Conservation (phyloP, 106 monocot species). For the Gastrodia elata region DNA sequence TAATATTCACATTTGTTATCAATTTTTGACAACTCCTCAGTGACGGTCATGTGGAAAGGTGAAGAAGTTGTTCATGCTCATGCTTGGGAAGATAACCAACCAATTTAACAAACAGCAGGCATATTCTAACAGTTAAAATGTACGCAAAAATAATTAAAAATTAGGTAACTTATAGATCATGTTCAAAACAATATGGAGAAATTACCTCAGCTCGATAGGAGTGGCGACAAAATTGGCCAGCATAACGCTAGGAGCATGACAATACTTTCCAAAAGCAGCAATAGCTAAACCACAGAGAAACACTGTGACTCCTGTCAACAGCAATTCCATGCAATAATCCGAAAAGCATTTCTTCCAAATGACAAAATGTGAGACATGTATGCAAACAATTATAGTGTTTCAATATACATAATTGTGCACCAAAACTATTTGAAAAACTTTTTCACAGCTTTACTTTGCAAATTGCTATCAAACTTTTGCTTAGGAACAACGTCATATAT, state of each 20-base stretch:
- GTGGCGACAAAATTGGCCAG: slow-evolving; percentile 76
- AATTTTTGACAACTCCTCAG: neutral
- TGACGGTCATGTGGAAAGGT: neutral
- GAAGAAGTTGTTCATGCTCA: neutral
- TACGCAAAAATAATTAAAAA: neutral
- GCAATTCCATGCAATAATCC: neutral
- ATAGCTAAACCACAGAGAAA: slow-evolving; percentile 76
- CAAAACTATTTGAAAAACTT: too few species aligned
- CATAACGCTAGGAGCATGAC: slow-evolving; percentile 72
- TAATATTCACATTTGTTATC: too few species aligned
- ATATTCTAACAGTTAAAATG: neutral
- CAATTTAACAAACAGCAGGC: neutral
- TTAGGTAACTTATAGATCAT: neutral
- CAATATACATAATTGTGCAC: too few species aligned
- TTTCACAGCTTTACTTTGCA: too few species aligned
- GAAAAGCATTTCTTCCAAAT: neutral
- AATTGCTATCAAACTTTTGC: too few species aligned
- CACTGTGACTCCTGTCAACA: slow-evolving; percentile 54
- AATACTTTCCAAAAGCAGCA: slow-evolving; percentile 47
- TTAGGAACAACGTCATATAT: too few species aligned
- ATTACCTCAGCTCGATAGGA: slow-evolving; percentile 77
- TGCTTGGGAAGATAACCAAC: neutral
- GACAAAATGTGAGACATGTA: neutral
- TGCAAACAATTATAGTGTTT: neutral
- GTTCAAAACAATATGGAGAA: neutral